Evolutionary conservation across 2,329 filamentous ascomycete species (phyloP), one percentile per base, ranked within the genome.

Genomic region (Diaporthe caulivora): DNA sequence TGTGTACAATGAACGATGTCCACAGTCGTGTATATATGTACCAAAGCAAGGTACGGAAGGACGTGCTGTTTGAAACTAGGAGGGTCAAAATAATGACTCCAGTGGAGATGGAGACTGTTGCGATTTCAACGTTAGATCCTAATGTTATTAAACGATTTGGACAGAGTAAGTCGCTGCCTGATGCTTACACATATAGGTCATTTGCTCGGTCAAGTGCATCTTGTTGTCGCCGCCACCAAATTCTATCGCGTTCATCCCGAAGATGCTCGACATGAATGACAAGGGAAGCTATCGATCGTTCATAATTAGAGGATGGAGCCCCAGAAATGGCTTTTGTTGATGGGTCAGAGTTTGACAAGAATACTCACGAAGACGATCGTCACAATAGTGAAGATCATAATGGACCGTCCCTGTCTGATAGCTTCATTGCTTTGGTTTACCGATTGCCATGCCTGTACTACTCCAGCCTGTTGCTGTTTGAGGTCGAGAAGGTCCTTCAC

Each of bases 201-300:
- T 24, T 21, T 58, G 55, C 6, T 58, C 21, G 1, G 6, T 40
- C 34, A 58, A 40, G n/a, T 58, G 55, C 55, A 58, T 58, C 26
- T 6, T 13, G 18, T 58, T 58, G 9, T 40, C 55, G 8, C n/a
- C 13, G 34, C 55, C 55, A 17, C 55, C 34, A 0, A 58, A 40
- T 4, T 58, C 55, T 40, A 26, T 58, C 11, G 55, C 21, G 13
- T 58, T 58, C 55, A 58, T 58, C 9, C 55, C 55, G n/a, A 58
- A 58, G n/a, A 58, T 24, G 55, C 55, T 58, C 3, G 55, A 58
- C 55, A 58, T 58, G 10, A 58, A 58, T n/a, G 55, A 58, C n/a
- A 58, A 58, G 1, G 55, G 55, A 2, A 58, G 34, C 55, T 40
- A 26, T 24, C 9, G 5, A 9, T 51, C 21, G 1, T 3, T 24